A percentile compares a stretch with the other conserved stretches of the same genome.
Evolutionary conservation across 179 eudicot species (phyloP).

Genomic region (Vitellaria paradoxa): DNA sequence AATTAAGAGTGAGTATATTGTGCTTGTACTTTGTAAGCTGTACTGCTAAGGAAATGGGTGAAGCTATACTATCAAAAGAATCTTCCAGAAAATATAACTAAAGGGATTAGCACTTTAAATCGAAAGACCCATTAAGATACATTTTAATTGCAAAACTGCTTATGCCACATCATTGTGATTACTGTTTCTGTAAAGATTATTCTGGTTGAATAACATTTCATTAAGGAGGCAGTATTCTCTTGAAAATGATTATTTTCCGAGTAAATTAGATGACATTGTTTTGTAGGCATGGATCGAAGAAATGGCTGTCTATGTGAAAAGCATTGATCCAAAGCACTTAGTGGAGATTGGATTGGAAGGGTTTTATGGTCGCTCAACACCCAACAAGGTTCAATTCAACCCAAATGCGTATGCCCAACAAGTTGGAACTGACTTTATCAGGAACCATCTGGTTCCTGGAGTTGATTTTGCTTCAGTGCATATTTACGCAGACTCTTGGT

Average conservation of each 20-base stretch:
- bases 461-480: slow-evolving; percentile 94
- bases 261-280: slow-evolving; percentile 10
- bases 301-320: slow-evolving; percentile 85
- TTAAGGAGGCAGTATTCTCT: not conserved
- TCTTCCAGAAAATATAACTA: too few species aligned
- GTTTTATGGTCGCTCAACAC: slow-evolving; percentile 81
- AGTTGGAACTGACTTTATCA: slow-evolving; percentile 87
- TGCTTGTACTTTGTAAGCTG: not conserved
- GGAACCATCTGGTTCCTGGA: slow-evolving; percentile 80
- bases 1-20: not conserved
- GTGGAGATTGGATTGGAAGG: slow-evolving; percentile 86
- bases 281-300: slow-evolving; percentile 85
- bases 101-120: too few species aligned
- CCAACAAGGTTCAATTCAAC: slow-evolving; percentile 47
- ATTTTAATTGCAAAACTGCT: not conserved
- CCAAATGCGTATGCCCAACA: slow-evolving; percentile 66
- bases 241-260: not conserved
- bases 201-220: too few species aligned
- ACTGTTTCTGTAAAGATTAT: too few species aligned
- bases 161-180: too few species aligned
- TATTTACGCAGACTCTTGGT: slow-evolving; percentile 90
- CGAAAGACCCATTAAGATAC: not conserved
- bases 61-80: too few species aligned
- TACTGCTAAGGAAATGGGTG: too few species aligned
- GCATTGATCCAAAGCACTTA: slow-evolving; percentile 78